phyloP scores from a whole-genome alignment of 1,284 basidiomycete species.

The Psilocybe mexicana region DNA sequence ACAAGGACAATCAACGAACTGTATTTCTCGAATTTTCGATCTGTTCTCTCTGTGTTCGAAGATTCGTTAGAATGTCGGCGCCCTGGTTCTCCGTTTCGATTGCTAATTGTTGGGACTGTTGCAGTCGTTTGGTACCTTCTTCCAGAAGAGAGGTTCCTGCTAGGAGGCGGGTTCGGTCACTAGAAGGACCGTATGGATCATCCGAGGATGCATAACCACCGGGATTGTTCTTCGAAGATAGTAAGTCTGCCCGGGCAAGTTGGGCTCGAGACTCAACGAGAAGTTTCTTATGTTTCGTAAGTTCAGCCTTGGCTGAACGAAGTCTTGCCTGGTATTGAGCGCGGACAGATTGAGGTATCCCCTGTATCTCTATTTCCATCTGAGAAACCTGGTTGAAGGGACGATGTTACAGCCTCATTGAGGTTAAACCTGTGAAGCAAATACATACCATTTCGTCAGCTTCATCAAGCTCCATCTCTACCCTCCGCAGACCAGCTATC shows the following conservation, averaged over 20 bases:
- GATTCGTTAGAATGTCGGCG: conserved; percentile 86
- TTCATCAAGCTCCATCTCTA: conserved; percentile 96
- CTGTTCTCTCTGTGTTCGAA: conserved; percentile 90
- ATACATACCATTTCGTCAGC: conserved; percentile 89
- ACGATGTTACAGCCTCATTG: not conserved
- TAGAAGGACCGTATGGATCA: conserved; percentile 71
- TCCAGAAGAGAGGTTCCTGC: conserved; percentile 74
- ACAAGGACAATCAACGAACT: conserved; percentile 43
- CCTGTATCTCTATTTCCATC: conserved; percentile 99
- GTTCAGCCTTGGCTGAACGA: conserved; percentile 67
- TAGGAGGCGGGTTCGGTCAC: conserved; percentile 78
- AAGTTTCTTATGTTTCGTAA: conserved; percentile 78
- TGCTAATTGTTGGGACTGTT: conserved; percentile 91
- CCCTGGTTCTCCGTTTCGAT: conserved; percentile 97
- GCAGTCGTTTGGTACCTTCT: conserved; percentile 79
- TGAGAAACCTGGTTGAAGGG: conserved; percentile 76
- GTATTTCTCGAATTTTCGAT: conserved; percentile 93
- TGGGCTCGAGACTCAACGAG: conserved; percentile 64
- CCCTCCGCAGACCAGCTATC: conserved; percentile 80
- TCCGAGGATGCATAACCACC: conserved; percentile 65
- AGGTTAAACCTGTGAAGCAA: no score
- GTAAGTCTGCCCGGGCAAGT: conserved; percentile 60
- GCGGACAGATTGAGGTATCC: conserved; percentile 86
- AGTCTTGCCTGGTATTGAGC: conserved; percentile 76
- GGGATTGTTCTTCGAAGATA: conserved; percentile 46